A percentile compares a stretch with the other conserved stretches of the same genome.
Conservation (phyloP, 2,329 filamentous ascomycete genomes). For the Metarhizium robertsii region DNA sequence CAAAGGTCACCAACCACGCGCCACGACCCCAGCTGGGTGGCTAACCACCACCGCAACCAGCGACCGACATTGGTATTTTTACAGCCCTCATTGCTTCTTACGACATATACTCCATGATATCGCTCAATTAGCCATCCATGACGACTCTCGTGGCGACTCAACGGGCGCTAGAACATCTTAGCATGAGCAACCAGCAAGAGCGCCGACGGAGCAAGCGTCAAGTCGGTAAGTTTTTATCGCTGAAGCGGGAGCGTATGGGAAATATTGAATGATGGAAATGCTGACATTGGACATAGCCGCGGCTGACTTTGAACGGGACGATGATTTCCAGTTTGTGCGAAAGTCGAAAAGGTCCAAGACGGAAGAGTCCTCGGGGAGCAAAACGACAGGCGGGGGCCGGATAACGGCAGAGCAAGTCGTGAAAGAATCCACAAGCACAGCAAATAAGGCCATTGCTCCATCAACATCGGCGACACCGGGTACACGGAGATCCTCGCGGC, state of each 20-base stretch:
- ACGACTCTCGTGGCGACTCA: conserved; percentile 59
- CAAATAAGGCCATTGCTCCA: conserved; percentile 4
- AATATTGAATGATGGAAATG: conserved; percentile 2
- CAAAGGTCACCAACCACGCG: conserved; percentile 1
- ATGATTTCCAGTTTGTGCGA: conserved; percentile 67
- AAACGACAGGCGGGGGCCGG: not conserved
- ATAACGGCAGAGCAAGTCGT: not conserved
- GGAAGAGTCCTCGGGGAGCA: conserved; percentile 22
- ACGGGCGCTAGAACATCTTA: conserved; percentile 56
- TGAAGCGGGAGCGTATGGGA: not conserved
- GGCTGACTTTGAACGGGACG: conserved; percentile 58
- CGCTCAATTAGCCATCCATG: conserved; percentile 47
- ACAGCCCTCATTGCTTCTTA: not conserved
- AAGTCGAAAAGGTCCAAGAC: conserved; percentile 57
- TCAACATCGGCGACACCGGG: conserved; percentile 11
- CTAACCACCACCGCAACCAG: not conserved
- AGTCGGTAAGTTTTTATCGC: conserved; percentile 39
- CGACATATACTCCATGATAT: conserved; percentile 1
- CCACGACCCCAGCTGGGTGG: conserved; percentile 9
- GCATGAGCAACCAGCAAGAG: conserved; percentile 57
- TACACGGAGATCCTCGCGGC: conserved; percentile 24
- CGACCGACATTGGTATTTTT: not conserved
- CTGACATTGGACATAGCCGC: conserved; percentile 21
- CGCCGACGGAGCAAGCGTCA: conserved; percentile 55
- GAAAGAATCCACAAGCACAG: not conserved